Base-by-base conservation (phyloP, 2,329 filamentous ascomycete species). In the Cladosporium austrohemisphaericum region DNA sequence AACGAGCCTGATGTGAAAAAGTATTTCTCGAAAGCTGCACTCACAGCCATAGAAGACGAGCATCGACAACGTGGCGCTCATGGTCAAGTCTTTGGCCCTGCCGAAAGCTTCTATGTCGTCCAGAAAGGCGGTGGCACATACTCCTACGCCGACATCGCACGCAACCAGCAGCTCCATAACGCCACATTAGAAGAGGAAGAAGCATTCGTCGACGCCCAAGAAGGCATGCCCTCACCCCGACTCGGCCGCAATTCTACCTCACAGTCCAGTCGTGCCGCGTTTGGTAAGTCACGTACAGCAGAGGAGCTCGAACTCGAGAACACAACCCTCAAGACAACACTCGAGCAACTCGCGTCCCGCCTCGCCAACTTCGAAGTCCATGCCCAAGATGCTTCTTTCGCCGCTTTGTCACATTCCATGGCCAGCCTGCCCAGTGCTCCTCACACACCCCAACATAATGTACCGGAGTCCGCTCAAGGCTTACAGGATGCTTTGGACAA, bases 281-380 rank as follows among this genome's bases (percentile, higher is more conserved):
- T 58, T 41, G 65, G 57, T 40, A 66, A 60, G 32, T 72, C 71
- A 54, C 92, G 89, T 63, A 86, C 85, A 2, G 75, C 89, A 54
- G 93, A 98, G 67, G 93, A 98, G 68, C 77, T 97, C 8, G 83
- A 86, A 55, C 80, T 92, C 41, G 89, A 97, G 64, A 98, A 97
- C 66, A 80, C 86, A 54, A 87, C 86, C 8, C 77, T 97, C 43
- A 92, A 93, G 61, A 81, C 86, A 50, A 83, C 90, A 59, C 81
- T 95, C 7, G 91, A 97, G 68, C 89, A 88, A 41, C 79, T 96
- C 28, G 88, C 86, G 54, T 88, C 86, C 59, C 82, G 92, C 1
- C 78, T 98, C n/a, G 87, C 93, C 60, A 86, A 90, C 54, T 98
- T 95, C 71, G 92, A 98, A 68, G 84, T 89, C 31, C 91, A 88